Conservation (phyloP, 179 eudicot species). For the Beta corolliflora region DNA sequence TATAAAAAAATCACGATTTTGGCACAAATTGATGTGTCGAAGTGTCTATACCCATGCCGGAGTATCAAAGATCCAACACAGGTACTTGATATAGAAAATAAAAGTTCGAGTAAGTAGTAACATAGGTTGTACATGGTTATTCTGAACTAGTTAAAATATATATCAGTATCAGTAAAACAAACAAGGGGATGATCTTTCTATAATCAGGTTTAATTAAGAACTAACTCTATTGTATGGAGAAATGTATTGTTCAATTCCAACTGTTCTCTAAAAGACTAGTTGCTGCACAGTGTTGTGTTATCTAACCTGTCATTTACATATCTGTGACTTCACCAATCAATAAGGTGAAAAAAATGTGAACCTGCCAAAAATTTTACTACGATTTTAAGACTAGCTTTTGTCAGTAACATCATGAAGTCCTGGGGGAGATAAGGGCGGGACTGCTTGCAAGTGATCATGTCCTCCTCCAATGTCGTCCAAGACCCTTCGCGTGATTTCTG, state of each 20-base stretch:
- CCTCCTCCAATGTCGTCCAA: constrained; percentile 21
- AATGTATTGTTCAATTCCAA: neutral
- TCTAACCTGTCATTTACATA: constrained; percentile 27
- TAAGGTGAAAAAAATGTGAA: neutral
- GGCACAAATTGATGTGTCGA: neutral
- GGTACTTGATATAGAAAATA: too few species aligned
- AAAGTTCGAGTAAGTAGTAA: too few species aligned
- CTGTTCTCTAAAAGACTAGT: neutral
- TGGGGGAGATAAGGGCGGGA: constrained; percentile 36
- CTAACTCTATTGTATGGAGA: neutral
- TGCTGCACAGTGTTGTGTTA: constrained; percentile 5
- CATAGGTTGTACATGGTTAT: constrained; percentile 7
- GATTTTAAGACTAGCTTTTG: neutral
- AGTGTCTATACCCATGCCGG: too few species aligned
- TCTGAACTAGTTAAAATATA: too few species aligned
- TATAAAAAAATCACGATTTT: neutral
- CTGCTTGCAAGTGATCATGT: constrained; percentile 19
- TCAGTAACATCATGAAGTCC: constrained; percentile 5
- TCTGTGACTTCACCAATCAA: neutral
- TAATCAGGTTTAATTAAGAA: neutral
- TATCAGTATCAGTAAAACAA: too few species aligned
- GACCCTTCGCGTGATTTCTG: constrained; percentile 41
- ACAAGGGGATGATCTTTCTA: neutral
- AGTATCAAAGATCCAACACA: too few species aligned
- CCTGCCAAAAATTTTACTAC: constrained; percentile 9